phyloP scores from a whole-genome alignment of 164 flowering plant genomes.

The Stephania yunnanensis region DNA sequence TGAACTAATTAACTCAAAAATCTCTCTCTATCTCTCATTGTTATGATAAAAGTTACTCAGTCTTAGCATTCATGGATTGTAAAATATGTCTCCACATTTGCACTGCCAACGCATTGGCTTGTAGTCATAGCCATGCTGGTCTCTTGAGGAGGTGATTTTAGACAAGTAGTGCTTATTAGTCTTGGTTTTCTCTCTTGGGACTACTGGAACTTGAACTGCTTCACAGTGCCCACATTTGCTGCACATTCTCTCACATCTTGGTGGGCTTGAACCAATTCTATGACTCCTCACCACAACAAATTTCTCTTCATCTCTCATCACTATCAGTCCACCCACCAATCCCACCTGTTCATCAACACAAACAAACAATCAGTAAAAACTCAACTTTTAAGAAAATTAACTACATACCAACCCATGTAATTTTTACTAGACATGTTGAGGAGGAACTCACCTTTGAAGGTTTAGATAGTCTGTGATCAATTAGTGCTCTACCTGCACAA shows the following conservation, averaged over 20 bases:
- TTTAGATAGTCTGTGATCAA: constrained; percentile 7
- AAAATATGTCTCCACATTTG: constrained; percentile 59
- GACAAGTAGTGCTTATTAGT: constrained; percentile 14
- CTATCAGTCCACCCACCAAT: neutral
- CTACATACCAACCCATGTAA: neutral
- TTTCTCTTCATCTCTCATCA: constrained; percentile 20
- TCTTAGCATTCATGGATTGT: constrained; percentile 38
- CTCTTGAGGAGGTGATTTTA: constrained; percentile 34
- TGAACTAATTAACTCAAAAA: too few species aligned
- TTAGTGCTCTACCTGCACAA: constrained; percentile 12
- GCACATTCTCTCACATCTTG: constrained; percentile 56
- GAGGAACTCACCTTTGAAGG: constrained; percentile 9
- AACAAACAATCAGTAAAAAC: neutral
- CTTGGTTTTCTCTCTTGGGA: constrained; percentile 19
- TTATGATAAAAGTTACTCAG: neutral
- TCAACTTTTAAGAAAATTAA: neutral
- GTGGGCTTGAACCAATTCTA: constrained; percentile 45
- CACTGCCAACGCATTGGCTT: constrained; percentile 85
- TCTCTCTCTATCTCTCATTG: too few species aligned
- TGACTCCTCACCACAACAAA: constrained; percentile 15
- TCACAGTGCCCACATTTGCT: constrained; percentile 49
- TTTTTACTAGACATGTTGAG: too few species aligned
- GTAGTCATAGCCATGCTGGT: constrained; percentile 49
- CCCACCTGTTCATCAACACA: neutral
- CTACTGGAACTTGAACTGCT: constrained; percentile 65